A percentile compares a stretch with the other conserved stretches of the same genome.
phyloP scores from a whole-genome alignment of 129 eudicot species.

The Tagetes erecta region DNA sequence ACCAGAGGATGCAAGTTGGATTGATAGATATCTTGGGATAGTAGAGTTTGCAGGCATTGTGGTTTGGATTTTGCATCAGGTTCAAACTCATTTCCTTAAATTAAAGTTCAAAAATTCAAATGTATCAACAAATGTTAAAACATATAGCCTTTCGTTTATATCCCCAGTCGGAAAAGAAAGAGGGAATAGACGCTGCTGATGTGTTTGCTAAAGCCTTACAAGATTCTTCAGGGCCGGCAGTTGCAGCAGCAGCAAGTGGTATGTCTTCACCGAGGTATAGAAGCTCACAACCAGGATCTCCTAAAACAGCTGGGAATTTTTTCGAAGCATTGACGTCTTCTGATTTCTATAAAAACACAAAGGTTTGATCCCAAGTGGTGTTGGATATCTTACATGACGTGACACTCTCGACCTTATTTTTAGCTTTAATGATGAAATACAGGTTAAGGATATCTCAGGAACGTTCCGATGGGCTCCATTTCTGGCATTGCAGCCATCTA shows the following conservation, averaged over 20 bases:
- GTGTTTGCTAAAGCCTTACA: conserved; percentile 35
- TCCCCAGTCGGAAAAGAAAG: conserved; percentile 72
- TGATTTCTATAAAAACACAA: conserved; percentile 78
- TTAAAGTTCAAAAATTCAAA: background rate
- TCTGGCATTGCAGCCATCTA: conserved; percentile 82
- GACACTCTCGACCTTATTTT: background rate
- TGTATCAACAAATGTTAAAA: background rate
- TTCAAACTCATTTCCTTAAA: conserved; percentile 19
- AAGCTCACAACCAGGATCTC: conserved; percentile 69
- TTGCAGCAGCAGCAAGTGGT: conserved; percentile 77
- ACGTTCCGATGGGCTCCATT: conserved; percentile 98
- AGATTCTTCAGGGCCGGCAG: conserved; percentile 47
- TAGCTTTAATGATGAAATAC: conserved; percentile 1
- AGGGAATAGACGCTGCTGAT: conserved; percentile 41
- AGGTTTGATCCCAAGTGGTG: conserved; percentile 38
- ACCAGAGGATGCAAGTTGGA: conserved; percentile 88
- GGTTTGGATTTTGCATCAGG: conserved; percentile 95
- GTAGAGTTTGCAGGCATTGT: conserved; percentile 97
- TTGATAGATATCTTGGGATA: conserved; percentile 86
- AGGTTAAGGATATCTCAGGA: conserved; percentile 93
- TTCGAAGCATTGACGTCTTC: conserved; percentile 83
- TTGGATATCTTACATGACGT: background rate
- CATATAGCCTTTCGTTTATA: background rate
- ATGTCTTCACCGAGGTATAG: conserved; percentile 68
- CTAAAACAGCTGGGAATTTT: conserved; percentile 73